Evolutionary conservation across 352 stramenopile genomes (phyloP).

Genomic region (Hyaloperonospora brassicae): DNA sequence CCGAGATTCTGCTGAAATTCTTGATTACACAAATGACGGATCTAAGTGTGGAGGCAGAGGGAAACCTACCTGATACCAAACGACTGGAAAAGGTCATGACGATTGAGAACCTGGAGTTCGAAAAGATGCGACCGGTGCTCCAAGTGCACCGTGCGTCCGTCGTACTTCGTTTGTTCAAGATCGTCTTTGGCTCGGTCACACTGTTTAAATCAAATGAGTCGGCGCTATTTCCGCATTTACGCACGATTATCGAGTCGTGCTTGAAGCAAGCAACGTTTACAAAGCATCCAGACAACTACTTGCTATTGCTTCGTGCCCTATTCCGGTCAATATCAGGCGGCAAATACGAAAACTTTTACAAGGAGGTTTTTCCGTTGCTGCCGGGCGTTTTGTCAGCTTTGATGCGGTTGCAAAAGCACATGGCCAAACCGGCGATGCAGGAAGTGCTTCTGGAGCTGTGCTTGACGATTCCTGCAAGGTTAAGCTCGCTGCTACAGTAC

Average conservation of each 20-base stretch:
- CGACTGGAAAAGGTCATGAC: slow-evolving; percentile 66
- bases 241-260: slow-evolving; percentile 90
- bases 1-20: slow-evolving; percentile 91
- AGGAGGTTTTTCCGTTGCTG: slow-evolving; percentile 92
- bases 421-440: slow-evolving; percentile 78
- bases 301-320: slow-evolving; percentile 89
- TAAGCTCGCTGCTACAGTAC: slow-evolving; percentile 95
- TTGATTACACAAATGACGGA: slow-evolving; percentile 92
- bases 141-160: slow-evolving; percentile 77
- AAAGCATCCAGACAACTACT: slow-evolving; percentile 91
- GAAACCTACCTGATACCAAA: slow-evolving; percentile 68
- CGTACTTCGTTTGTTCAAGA: slow-evolving; percentile 90
- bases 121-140: slow-evolving; percentile 65
- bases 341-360: slow-evolving; percentile 98
- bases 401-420: slow-evolving; percentile 89
- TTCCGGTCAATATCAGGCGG: slow-evolving; percentile 95
- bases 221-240: slow-evolving; percentile 89
- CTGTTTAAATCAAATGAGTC: slow-evolving; percentile 95
- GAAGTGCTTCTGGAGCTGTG: slow-evolving; percentile 93
- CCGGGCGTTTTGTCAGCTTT: slow-evolving; percentile 90
- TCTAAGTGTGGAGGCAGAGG: slow-evolving; percentile 76
- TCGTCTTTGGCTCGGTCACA: slow-evolving; percentile 93
- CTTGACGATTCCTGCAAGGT: slow-evolving; percentile 91
- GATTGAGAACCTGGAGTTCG: slow-evolving; percentile 68
- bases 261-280: slow-evolving; percentile 87